Conservation (phyloP, 768 basidiomycete species). For the Pleurotus platypus region DNA sequence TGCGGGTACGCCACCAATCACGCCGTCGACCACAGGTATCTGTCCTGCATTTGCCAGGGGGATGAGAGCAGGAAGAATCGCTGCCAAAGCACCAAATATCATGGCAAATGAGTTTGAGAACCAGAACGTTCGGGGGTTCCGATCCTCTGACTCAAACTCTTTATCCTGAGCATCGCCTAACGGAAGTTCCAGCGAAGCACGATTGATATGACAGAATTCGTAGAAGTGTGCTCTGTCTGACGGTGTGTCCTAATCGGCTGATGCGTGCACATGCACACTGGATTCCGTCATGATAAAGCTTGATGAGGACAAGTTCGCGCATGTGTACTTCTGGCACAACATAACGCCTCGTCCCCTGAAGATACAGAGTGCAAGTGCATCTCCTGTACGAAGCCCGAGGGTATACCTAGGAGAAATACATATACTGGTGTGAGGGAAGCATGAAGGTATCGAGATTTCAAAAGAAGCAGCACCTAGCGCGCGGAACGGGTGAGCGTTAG, state of each 20-base stretch:
- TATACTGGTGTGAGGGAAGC: too few relatives aligned
- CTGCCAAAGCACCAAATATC: neutral
- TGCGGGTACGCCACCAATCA: conserved; percentile 42
- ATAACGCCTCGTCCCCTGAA: too few relatives aligned
- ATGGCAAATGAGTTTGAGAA: neutral
- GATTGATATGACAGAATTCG: neutral
- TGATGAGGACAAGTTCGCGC: neutral
- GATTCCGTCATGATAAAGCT: neutral
- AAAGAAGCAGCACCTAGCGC: too few relatives aligned
- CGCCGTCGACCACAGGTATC: conserved; percentile 46
- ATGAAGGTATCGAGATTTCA: too few relatives aligned
- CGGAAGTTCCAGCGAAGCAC: neutral
- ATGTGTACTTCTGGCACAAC: too few relatives aligned
- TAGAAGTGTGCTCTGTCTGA: neutral
- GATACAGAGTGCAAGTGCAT: too few relatives aligned
- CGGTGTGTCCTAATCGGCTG: neutral
- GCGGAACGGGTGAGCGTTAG: too few relatives aligned
- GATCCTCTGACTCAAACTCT: neutral
- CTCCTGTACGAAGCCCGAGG: too few relatives aligned
- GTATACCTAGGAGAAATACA: too few relatives aligned
- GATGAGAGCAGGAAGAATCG: neutral
- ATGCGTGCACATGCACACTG: neutral
- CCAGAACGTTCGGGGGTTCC: neutral
- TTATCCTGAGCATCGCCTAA: neutral
- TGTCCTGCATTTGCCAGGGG: conserved; percentile 25